A percentile compares a stretch with the other conserved stretches of the same genome.
phyloP scores from a whole-genome alignment of 345 rosid species.

The Capsella bursapastoris region DNA sequence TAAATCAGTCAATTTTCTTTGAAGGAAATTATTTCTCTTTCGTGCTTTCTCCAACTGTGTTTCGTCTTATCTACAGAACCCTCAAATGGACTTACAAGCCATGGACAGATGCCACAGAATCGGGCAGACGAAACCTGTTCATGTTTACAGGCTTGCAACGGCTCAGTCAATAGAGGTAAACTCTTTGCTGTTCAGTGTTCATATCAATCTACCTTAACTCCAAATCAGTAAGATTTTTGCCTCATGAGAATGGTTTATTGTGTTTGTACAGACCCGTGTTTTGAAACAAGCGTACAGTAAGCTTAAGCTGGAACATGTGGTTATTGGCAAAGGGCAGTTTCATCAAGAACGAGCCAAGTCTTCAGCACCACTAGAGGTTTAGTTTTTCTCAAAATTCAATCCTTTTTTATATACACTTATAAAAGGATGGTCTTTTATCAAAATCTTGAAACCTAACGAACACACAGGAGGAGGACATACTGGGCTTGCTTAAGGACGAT shows the following conservation, averaged over 20 bases:
- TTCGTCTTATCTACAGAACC: constrained; percentile 63
- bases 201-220: background rate
- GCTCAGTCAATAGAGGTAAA: constrained; percentile 93
- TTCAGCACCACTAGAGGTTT: constrained; percentile 55
- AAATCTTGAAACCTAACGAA: constrained; percentile 16
- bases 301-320: constrained; percentile 97
- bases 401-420: background rate
- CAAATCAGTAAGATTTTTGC: constrained; percentile 20
- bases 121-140: constrained; percentile 99
- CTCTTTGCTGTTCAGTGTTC: constrained; percentile 2
- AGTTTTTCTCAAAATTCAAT: background rate
- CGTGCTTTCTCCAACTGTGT: constrained; percentile 27
- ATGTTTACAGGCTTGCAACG: constrained; percentile 92
- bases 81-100: constrained; percentile 98
- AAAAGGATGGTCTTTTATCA: background rate
- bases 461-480: constrained; percentile 77
- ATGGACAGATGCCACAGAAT: constrained; percentile 99
- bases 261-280: constrained; percentile 69
- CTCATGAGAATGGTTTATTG: constrained; percentile 32
- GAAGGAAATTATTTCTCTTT: constrained; percentile 16
- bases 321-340: constrained; percentile 90
- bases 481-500: constrained; percentile 72
- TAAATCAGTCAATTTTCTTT: constrained; percentile 1
- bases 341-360: constrained; percentile 74
- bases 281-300: constrained; percentile 89